These are phyloP conservation scores for Grigorovia yakushimaensis DNA, from an alignment of 805 yeast species.

Conservation along the genomic window DNA sequence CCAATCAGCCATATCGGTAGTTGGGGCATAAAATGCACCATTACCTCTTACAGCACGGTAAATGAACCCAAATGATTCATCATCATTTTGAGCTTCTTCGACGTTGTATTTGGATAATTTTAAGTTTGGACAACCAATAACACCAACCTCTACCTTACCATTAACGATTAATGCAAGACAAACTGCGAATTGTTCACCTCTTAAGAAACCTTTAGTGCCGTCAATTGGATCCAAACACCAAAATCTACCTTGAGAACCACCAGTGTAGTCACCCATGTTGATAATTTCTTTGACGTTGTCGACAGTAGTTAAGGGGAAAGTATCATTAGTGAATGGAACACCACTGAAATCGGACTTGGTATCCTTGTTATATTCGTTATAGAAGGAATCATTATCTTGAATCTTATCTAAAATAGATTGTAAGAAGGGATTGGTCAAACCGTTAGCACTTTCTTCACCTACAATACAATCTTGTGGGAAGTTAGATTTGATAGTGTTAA, in stretches of 20 bases:
- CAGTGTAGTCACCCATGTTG: slow-evolving; percentile 70
- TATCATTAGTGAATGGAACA: slow-evolving; percentile 10
- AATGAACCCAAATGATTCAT: slow-evolving; percentile 22
- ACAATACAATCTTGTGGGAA: slow-evolving; percentile 83
- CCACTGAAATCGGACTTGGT: no score
- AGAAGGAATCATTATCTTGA: slow-evolving; percentile 42
- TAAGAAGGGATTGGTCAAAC: slow-evolving; percentile 43
- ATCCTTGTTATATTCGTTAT: slow-evolving; percentile 18
- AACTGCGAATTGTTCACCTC: slow-evolving; percentile 96
- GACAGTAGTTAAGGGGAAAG: slow-evolving; percentile 31
- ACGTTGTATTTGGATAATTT: slow-evolving; percentile 33
- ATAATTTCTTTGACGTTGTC: slow-evolving; percentile 53
- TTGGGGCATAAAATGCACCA: slow-evolving; percentile 28
- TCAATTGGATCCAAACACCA: slow-evolving; percentile 99
- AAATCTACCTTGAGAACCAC: slow-evolving; percentile 71
- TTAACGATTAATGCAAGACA: slow-evolving; percentile 84
- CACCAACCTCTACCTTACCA: slow-evolving; percentile 80
- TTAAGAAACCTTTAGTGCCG: slow-evolving; percentile 91
- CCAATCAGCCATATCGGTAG: slow-evolving; percentile 26
- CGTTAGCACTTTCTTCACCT: slow-evolving; percentile 85
- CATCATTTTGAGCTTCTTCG: slow-evolving; percentile 12
- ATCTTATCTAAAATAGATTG: slow-evolving; percentile 52
- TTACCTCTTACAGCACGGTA: slow-evolving; percentile 25
- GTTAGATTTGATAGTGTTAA: slow-evolving; percentile 65
- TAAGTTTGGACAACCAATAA: slow-evolving; percentile 93